These are phyloP conservation scores for Fusarium transvaalense DNA, from an alignment of 2,329 filamentous ascomycete species.

Conservation along the genomic window DNA sequence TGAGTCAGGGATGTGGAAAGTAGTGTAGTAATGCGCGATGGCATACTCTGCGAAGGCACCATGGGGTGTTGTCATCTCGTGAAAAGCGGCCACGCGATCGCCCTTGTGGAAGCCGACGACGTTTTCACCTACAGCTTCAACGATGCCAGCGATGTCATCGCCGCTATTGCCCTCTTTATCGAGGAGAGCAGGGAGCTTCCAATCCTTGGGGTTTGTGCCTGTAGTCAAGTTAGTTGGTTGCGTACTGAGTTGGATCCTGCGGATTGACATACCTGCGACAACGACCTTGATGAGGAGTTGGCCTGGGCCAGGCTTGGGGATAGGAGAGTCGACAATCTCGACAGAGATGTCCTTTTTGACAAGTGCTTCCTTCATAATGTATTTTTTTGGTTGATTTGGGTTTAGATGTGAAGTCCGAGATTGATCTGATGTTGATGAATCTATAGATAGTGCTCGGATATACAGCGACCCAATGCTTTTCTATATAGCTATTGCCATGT, in stretches of 20 bases:
- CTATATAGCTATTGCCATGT: not conserved
- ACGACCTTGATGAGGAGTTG: conserved; percentile 22
- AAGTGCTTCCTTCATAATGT: conserved; percentile 28
- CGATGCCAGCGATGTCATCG: conserved; percentile 45
- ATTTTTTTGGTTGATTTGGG: not conserved
- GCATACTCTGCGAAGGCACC: conserved; percentile 74
- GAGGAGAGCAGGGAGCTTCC: conserved; percentile 34
- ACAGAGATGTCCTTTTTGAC: conserved; percentile 17
- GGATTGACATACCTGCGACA: not conserved
- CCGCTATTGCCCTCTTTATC: conserved; percentile 29
- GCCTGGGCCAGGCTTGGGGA: conserved; percentile 14
- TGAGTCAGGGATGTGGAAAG: conserved; percentile 63
- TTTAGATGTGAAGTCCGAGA: not conserved
- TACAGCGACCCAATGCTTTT: not conserved
- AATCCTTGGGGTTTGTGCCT: conserved; percentile 49
- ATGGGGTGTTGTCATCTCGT: conserved; percentile 62
- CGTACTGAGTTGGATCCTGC: rapidly evolving
- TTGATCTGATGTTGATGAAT: too few species aligned
- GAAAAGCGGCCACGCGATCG: conserved; percentile 63
- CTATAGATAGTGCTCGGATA: not conserved
- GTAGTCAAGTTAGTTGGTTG: rapidly evolving
- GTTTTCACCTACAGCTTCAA: conserved; percentile 39
- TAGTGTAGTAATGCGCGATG: conserved; percentile 66
- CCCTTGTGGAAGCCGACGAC: conserved; percentile 49
- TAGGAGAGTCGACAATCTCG: conserved; percentile 10